Base-by-base conservation (phyloP, 2,329 filamentous ascomycete genomes). In the Clonostachys solani region DNA sequence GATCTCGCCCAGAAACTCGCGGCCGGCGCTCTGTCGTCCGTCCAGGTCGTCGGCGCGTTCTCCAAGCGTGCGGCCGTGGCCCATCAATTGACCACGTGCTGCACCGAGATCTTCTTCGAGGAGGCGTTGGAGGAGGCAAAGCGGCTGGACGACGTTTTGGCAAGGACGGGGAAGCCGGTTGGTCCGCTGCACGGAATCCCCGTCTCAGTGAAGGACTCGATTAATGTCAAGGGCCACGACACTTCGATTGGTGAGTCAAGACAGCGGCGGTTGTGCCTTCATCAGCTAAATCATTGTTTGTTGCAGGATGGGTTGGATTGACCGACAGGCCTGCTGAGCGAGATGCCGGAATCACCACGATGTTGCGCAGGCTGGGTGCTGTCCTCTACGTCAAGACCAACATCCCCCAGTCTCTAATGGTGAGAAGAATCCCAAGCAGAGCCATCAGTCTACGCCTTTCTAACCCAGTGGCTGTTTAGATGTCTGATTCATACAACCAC, bases 381-480 rank as follows among this genome's bases (percentile, higher is more conserved):
- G 73, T 88, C 0, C 65, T 84, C 18, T 84, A 86, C 54, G 77
- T 79, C 53, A 89, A 89, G 63, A 88, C 85, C 2, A 87, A 87
- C 54, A 69, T 88, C 3, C 84, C 85, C 2, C 77, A 81, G 50
- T 74, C 72, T 0, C 64, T 82, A 43, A 73, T 72, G 42, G 23
- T 29, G 23, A 29, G 23, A 10, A 2, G 23, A 10, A 4, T 29
- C 23, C 23, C 7, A 29, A 29, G 3, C 3, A 10, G 23, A 29
- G 8, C 29, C 3, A 37, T 86, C 92, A 47, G 95, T 91, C 0
- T 72, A n/a, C 36, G 2, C 12, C 15, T 8, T n/a, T 18, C 36
- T 18, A 4, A 33, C 38, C 19, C 8, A 16, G 33, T 46, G 9
- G 33, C 17, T 4, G 10, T 29, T 10, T 29, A 29, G 23, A 44